Evolutionary conservation across 2,329 filamentous ascomycete genomes (phyloP).

Genomic region (Fusarium denticulatum): DNA sequence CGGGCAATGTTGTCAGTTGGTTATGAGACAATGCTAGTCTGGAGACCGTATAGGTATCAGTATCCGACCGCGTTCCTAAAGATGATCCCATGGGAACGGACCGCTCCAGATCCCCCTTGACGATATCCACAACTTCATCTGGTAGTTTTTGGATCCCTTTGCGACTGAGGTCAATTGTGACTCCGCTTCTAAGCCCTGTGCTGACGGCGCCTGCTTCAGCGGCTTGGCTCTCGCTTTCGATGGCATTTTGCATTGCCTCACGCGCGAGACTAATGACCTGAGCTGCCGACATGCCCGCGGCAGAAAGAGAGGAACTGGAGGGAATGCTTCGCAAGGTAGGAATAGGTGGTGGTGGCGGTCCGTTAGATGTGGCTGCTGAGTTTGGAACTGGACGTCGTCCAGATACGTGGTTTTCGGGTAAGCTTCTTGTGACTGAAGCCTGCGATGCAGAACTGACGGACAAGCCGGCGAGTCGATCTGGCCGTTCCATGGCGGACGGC

Average conservation of each 20-base stretch:
- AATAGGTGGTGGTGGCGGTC: conserved; percentile 55
- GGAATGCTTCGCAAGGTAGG: conserved; percentile 59
- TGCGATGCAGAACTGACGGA: conserved; percentile 37
- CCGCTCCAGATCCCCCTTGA: conserved; percentile 79
- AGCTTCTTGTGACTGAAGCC: conserved; percentile 46
- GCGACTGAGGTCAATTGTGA: conserved; percentile 82
- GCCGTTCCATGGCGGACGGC: conserved; percentile 48
- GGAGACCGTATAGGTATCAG: conserved; percentile 32
- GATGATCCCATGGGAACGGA: conserved; percentile 50
- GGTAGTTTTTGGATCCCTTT: conserved; percentile 77
- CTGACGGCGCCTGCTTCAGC: conserved; percentile 68
- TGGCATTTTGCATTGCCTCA: conserved; percentile 73
- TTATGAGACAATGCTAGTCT: conserved; percentile 87
- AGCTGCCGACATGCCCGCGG: conserved; percentile 64
- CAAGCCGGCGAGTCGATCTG: conserved; percentile 46
- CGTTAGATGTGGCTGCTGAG: conserved; percentile 53
- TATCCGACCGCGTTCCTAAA: conserved; percentile 8
- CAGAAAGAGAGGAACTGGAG: conserved; percentile 59
- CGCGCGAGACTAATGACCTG: conserved; percentile 74
- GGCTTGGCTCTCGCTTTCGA: conserved; percentile 72
- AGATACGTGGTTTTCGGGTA: conserved; percentile 54
- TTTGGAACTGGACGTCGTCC: conserved; percentile 53
- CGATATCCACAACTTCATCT: conserved; percentile 78
- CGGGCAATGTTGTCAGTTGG: conserved; percentile 74
- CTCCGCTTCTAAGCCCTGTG: conserved; percentile 72